These are phyloP conservation scores for Xylariaceae sp. DNA, from an alignment of 2,329 filamentous ascomycete genomes.

Conservation along the genomic window DNA sequence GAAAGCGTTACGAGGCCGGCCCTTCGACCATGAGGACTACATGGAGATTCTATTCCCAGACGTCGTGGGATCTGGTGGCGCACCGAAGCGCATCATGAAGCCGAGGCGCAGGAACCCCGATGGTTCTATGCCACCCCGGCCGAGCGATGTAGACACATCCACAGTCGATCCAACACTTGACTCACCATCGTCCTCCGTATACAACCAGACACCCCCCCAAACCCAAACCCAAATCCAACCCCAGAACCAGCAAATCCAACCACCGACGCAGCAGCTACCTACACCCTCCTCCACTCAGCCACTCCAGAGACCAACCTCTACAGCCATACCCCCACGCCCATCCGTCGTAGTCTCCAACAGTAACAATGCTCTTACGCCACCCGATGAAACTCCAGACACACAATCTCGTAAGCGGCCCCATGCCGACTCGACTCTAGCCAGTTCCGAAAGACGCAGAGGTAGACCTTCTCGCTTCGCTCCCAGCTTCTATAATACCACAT, in stretches of 20 bases:
- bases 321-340: slow-evolving; percentile 48
- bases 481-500: slow-evolving; percentile 40
- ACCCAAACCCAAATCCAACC: too few relatives aligned
- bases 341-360: slow-evolving; percentile 46
- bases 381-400: slow-evolving; percentile 57
- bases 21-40: slow-evolving; percentile 66
- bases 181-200: slow-evolving; percentile 24
- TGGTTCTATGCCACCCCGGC: slow-evolving; percentile 49
- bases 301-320: slow-evolving; percentile 43
- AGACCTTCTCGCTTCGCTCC: slow-evolving; percentile 45
- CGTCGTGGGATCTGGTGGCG: slow-evolving; percentile 65
- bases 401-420: slow-evolving; percentile 48
- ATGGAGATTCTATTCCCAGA: slow-evolving; percentile 68
- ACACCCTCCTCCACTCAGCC: slow-evolving; percentile 38
- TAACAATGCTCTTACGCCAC: slow-evolving; percentile 59
- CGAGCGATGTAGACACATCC: slow-evolving; percentile 55
- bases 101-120: slow-evolving; percentile 58
- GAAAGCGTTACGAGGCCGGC: slow-evolving; percentile 61
- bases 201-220: slow-evolving; percentile 33
- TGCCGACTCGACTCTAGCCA: slow-evolving; percentile 29
- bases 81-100: slow-evolving; percentile 65
- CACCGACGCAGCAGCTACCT: slow-evolving; percentile 29
- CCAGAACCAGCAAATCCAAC: slow-evolving; percentile 30
- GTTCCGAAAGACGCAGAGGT: slow-evolving; percentile 41
- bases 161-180: slow-evolving; percentile 44